phyloP scores from a whole-genome alignment of 1,284 basidiomycete genomes.

The Papiliotrema nemorosa region DNA sequence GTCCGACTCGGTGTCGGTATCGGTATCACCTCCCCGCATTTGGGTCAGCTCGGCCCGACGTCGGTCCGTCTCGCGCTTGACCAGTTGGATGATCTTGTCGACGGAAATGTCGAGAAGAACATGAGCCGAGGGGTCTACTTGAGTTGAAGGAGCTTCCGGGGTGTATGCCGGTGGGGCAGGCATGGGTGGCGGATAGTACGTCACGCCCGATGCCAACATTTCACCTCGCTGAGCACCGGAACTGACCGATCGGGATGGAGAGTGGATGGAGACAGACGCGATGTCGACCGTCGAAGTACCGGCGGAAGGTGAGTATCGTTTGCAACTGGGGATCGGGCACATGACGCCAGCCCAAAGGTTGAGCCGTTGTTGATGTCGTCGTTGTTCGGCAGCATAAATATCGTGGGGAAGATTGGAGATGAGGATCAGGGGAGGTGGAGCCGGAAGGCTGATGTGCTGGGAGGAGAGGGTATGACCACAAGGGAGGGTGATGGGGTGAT shows the following conservation, averaged over 20 bases:
- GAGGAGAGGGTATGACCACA: conserved; percentile 60
- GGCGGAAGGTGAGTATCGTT: conserved; percentile 26
- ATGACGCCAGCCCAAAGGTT: conserved; percentile 33
- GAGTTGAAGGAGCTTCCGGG: conserved; percentile 32
- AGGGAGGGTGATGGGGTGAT: conserved; percentile 55
- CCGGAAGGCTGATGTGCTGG: conserved; percentile 39
- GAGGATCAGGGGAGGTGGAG: conserved; percentile 29
- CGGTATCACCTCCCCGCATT: neutral
- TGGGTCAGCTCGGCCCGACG: neutral
- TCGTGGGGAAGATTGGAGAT: conserved; percentile 19
- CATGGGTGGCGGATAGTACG: conserved; percentile 29
- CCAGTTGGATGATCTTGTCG: conserved; percentile 56
- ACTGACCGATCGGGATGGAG: neutral
- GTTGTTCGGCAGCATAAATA: conserved; percentile 23
- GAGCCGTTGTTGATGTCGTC: conserved; percentile 32
- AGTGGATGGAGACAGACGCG: neutral
- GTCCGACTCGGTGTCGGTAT: conserved; percentile 3
- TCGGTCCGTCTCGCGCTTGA: conserved; percentile 21
- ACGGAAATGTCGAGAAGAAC: conserved; percentile 67
- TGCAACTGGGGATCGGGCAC: conserved; percentile 41
- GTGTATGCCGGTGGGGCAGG: conserved; percentile 32
- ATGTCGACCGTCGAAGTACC: conserved; percentile 6
- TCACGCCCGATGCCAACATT: conserved; percentile 23
- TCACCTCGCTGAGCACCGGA: conserved; percentile 11
- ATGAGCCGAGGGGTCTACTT: conserved; percentile 24